Evolutionary conservation across 441 rosid genomes (phyloP).

Genomic region (Melastoma candidum): DNA sequence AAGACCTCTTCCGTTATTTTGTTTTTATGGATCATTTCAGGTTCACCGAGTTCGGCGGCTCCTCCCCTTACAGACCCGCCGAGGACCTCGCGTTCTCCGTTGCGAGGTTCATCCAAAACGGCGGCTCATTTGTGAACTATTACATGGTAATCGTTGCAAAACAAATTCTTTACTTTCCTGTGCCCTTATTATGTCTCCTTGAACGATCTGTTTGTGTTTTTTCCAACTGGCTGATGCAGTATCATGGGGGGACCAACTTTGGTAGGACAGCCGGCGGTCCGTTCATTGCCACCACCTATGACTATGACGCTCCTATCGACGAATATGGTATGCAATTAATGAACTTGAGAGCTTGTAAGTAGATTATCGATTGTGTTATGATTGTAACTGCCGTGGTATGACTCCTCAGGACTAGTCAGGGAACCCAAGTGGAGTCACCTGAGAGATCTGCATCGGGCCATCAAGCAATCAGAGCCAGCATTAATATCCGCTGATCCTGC

Average conservation of each 20-base stretch:
- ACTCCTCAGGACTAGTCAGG: constrained; percentile 12
- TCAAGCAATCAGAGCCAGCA: constrained; percentile 12
- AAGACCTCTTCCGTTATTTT: no score
- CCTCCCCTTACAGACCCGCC: constrained; percentile 12
- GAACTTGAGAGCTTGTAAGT: background rate
- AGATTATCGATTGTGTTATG: background rate
- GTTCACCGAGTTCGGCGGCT: constrained; percentile 16
- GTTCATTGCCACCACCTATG: constrained; percentile 16
- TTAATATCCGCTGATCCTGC: constrained; percentile 1
- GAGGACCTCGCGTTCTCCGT: constrained; percentile 13
- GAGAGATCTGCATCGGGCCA: constrained; percentile 12
- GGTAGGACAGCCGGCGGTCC: constrained; percentile 13
- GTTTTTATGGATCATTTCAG: constrained; percentile 2
- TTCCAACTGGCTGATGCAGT: background rate
- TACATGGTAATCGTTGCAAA: constrained; percentile 8
- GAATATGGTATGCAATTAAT: constrained; percentile 9
- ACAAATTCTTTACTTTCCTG: background rate
- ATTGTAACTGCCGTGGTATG: background rate
- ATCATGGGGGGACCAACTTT: constrained; percentile 18
- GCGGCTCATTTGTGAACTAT: constrained; percentile 12
- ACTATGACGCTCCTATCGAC: constrained; percentile 16
- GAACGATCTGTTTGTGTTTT: background rate
- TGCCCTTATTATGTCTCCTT: background rate
- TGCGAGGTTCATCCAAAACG: constrained; percentile 13
- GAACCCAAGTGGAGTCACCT: constrained; percentile 16